Evolutionary conservation across 768 basidiomycete species (phyloP), one percentile per base, ranked within the genome.

Genomic region (Agrocybe pediades): DNA sequence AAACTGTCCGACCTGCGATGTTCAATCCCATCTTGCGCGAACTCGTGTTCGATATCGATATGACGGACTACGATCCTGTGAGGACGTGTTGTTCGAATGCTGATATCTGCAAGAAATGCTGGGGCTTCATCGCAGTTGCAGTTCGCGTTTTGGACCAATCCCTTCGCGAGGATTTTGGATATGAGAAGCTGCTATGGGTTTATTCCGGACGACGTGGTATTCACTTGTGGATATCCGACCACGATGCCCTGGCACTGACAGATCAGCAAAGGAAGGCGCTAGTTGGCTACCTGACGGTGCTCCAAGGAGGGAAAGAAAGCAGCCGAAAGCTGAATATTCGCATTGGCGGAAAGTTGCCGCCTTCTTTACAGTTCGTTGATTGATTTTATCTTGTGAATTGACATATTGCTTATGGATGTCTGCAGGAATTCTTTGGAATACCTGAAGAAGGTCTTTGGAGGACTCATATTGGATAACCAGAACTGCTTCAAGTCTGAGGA

Each of bases 21-120:
- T 86, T 98, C 60, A 76, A 79, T 41, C 94, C 97, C 0, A 68
- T 83, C 27, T 82, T 84, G 58, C 88, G 97, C 54, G 97, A 98
- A 68, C 87, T 99, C 40, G 96, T 98, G 0, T 97, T 99, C 68
- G 97, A 99, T 84, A 98, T 99, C 67, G 97, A 99, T 72, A 98
- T 99, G 97, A 96, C 97, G 15, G 97, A 99, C 72, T 99, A 98
- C 72, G 96, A 99, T 68, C 78, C 86, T 41, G 83, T 98, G 63
- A 87, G 97, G 44, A 98, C 95, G 0, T 99, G 97, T 71, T 98
- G 97, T 73, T 86, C 87, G 11, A 90, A 84, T 44, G 92, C 94
- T 41, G 86, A 82, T 51, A 96, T 99, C 69, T 99, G 97, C 74
- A 82, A 79, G 56, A 82, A 86, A 36, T 99, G 97, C 71, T 99